A percentile compares a stretch with the other conserved stretches of the same genome.
phyloP scores from a whole-genome alignment of 345 rosid species.

The Rhodamnia rubescens region DNA sequence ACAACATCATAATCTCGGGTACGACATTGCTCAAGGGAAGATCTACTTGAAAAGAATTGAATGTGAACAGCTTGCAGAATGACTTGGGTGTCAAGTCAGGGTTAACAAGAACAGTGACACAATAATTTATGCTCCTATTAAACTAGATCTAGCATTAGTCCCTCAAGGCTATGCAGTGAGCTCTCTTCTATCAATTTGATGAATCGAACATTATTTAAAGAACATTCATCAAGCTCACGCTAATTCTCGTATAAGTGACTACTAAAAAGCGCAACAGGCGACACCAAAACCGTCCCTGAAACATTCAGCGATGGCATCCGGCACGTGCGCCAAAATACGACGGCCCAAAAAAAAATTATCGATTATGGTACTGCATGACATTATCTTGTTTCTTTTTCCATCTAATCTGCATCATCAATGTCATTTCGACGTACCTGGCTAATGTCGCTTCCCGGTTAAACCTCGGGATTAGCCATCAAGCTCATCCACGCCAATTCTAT shows the following conservation, averaged over 20 bases:
- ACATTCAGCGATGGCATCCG: neutral
- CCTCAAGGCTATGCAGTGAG: neutral
- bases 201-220: neutral
- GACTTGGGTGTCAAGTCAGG: neutral
- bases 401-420: neutral
- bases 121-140: neutral
- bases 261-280: neutral
- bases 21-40: neutral
- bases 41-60: neutral
- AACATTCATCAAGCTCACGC: neutral
- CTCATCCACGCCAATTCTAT: neutral
- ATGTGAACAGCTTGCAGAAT: neutral
- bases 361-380: neutral
- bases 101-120: neutral
- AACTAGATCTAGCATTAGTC: fast-evolving
- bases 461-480: neutral
- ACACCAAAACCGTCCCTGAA: neutral
- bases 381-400: neutral
- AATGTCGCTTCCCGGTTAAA: neutral
- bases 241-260: neutral
- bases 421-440: neutral
- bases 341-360: neutral
- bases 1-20: neutral
- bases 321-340: too few relatives aligned
- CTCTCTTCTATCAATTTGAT: neutral